Percentiles rank a stretch among this genome's conserved stretches.
phyloP scores from a whole-genome alignment of 352 stramenopile genomes.

The Phytopythium chamaehyphon region DNA sequence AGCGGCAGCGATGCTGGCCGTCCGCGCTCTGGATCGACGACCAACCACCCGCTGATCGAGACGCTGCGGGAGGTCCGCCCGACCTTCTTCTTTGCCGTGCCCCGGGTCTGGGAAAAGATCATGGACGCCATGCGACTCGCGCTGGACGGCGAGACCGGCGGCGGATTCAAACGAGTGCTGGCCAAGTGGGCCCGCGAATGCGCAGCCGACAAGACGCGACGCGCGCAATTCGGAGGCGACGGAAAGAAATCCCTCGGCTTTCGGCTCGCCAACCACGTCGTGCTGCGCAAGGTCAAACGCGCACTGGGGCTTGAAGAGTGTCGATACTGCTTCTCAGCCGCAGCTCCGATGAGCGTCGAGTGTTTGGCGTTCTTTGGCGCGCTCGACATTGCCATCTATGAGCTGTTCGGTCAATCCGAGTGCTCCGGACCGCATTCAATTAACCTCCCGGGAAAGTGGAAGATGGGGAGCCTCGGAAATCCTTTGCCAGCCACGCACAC shows the following conservation, averaged over 20 bases:
- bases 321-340: slow-evolving; percentile 79
- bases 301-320: slow-evolving; percentile 80
- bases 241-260: slow-evolving; percentile 60
- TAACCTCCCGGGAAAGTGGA: slow-evolving; percentile 73
- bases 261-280: slow-evolving; percentile 76
- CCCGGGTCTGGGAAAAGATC: slow-evolving; percentile 87
- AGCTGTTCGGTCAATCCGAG: slow-evolving; percentile 91
- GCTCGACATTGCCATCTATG: slow-evolving; percentile 92
- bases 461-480: slow-evolving; percentile 78
- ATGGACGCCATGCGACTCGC: slow-evolving; percentile 73
- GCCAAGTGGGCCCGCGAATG: slow-evolving; percentile 79
- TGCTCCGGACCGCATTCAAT: slow-evolving; percentile 84
- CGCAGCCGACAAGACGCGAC: slow-evolving; percentile 48
- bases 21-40: neutral
- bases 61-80: slow-evolving; percentile 64
- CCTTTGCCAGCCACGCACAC: slow-evolving; percentile 50
- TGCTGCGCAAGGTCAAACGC: slow-evolving; percentile 75
- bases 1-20: neutral
- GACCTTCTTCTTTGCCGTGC: slow-evolving; percentile 82
- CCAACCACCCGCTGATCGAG: slow-evolving; percentile 30
- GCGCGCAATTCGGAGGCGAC: slow-evolving; percentile 63
- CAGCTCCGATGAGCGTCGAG: slow-evolving; percentile 57
- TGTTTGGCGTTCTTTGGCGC: slow-evolving; percentile 87
- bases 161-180: slow-evolving; percentile 79
- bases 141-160: slow-evolving; percentile 12